Conservation (phyloP, 306 rosid genomes). For the Styphnolobium japonicum region DNA sequence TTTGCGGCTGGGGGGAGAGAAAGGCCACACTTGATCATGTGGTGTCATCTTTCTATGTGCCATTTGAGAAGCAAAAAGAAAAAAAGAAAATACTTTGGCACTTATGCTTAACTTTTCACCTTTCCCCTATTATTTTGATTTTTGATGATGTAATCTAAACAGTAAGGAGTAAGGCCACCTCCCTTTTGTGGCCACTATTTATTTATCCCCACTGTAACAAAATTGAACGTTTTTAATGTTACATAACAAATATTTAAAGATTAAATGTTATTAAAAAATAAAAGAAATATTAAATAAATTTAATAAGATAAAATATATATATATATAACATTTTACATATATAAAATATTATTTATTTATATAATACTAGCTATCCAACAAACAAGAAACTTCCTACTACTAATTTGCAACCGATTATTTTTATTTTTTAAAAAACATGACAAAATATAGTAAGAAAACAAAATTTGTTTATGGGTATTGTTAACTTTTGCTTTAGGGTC, state of each 20-base stretch:
- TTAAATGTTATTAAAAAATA: background rate
- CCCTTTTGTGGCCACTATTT: background rate
- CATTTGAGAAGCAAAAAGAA: background rate
- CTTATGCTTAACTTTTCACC: background rate
- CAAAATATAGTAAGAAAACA: background rate
- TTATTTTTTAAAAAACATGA: background rate
- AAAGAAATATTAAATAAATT: too few relatives aligned
- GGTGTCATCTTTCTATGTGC: background rate
- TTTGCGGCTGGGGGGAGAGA: constrained; percentile 3
- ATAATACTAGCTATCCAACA: background rate
- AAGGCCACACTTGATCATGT: constrained; percentile 6
- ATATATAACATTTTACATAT: too few relatives aligned
- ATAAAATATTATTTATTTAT: too few relatives aligned
- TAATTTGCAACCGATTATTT: too few relatives aligned
- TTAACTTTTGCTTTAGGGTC: background rate
- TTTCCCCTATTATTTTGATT: background rate
- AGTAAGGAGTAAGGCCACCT: background rate
- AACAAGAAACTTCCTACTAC: background rate
- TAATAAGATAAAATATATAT: too few relatives aligned
- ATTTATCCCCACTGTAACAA: background rate
- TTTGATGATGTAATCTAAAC: background rate
- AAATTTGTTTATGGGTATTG: background rate
- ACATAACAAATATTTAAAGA: background rate
- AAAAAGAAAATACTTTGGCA: constrained; percentile 37
- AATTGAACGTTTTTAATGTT: background rate